phyloP scores from a whole-genome alignment of 805 yeast genomes.

The Yarrowia sp. region DNA sequence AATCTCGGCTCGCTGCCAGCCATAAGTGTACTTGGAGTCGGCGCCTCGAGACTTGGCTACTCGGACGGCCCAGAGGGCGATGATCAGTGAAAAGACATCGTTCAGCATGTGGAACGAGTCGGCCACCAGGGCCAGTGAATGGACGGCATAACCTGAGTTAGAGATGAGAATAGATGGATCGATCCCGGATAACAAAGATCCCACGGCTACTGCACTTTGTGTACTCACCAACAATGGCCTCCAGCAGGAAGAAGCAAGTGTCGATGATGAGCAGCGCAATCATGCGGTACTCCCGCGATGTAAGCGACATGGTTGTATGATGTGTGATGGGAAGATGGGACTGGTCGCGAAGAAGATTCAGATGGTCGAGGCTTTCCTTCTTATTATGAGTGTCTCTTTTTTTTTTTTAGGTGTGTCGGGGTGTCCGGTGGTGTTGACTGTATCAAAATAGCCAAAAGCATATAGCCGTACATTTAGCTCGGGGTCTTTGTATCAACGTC shows the following conservation, averaged over 20 bases:
- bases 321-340: slow-evolving; percentile 1
- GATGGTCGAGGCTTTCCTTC: background rate
- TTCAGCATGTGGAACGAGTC: slow-evolving; percentile 98
- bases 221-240: slow-evolving; percentile 70
- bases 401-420: background rate
- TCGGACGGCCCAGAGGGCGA: slow-evolving; percentile 95
- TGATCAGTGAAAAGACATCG: slow-evolving; percentile 85
- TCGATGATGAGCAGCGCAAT: slow-evolving; percentile 75
- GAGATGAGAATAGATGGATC: background rate
- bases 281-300: slow-evolving; percentile 51
- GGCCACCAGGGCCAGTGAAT: slow-evolving; percentile 92
- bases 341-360: background rate
- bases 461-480: slow-evolving; percentile 32
- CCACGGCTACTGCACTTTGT: too few species aligned
- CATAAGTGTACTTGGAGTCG: slow-evolving; percentile 90
- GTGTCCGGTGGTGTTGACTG: slow-evolving; percentile 23
- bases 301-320: slow-evolving; percentile 17
- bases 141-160: slow-evolving; percentile 70
- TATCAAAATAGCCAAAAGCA: slow-evolving; percentile 29
- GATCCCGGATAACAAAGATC: too few species aligned
- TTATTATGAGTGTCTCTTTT: slow-evolving; percentile 13
- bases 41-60: slow-evolving; percentile 84
- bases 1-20: slow-evolving; percentile 98
- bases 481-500: slow-evolving; percentile 23
- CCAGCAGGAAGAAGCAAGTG: slow-evolving; percentile 82